Evolutionary conservation across 352 stramenopile species (phyloP).

Genomic region (Pythium chondricola): DNA sequence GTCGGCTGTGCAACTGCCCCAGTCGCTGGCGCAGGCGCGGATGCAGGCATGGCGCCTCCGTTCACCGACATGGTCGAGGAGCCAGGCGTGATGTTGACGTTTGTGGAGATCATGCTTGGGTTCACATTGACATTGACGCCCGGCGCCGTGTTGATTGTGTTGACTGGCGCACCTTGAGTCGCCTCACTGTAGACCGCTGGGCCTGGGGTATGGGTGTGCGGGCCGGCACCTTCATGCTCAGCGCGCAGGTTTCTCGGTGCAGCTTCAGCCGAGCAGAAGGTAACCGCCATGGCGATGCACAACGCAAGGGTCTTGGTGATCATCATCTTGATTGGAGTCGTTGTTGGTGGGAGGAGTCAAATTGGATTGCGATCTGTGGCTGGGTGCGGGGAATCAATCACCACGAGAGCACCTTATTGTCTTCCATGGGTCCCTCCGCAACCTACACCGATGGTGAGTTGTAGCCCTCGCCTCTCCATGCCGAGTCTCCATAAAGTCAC

Average conservation of each 20-base stretch:
- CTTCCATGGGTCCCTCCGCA: no score
- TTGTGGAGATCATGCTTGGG: neutral
- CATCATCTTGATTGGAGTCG: neutral
- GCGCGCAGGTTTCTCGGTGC: neutral
- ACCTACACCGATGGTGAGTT: no score
- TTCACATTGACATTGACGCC: slow-evolving; percentile 3
- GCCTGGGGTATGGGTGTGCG: slow-evolving; percentile 1
- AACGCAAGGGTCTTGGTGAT: slow-evolving; percentile 4
- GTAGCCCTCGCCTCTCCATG: no score
- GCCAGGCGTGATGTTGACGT: slow-evolving; percentile 7
- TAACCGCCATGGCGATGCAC: neutral
- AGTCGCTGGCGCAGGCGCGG: no score
- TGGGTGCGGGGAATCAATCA: no score
- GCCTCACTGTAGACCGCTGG: neutral
- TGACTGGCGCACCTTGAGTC: neutral
- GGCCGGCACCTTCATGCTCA: slow-evolving; percentile 2
- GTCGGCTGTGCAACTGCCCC: no score
- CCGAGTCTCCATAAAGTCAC: no score
- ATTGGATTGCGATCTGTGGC: neutral
- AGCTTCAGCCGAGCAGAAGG: neutral
- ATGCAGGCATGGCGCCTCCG: neutral
- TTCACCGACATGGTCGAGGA: neutral
- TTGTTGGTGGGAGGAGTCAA: neutral
- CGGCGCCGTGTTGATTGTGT: neutral
- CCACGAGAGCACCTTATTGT: no score